Evolutionary conservation across 306 rosid species (phyloP).

Genomic region (Comarum palustre): DNA sequence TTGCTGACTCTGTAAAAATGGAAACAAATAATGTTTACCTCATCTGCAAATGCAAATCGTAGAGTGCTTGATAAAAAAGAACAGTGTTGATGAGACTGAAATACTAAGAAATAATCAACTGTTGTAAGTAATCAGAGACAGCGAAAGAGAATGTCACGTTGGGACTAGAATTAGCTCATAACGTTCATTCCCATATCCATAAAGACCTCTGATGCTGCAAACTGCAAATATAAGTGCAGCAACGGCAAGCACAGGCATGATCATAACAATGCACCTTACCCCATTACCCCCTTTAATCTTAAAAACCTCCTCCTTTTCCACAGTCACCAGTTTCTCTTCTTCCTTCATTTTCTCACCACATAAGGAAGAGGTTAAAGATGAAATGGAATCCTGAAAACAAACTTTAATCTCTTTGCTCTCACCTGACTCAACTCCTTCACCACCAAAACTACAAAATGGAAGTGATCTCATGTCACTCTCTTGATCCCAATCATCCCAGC

Average conservation of each 20-base stretch:
- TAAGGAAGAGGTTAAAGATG: constrained; percentile 22
- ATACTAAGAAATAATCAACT: not conserved
- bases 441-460: constrained; percentile 18
- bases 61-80: not conserved
- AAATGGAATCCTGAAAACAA: constrained; percentile 14
- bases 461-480: constrained; percentile 43
- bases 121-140: not conserved
- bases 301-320: constrained; percentile 2
- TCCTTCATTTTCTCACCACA: constrained; percentile 14
- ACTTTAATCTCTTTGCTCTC: constrained; percentile 21
- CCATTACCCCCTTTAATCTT: not conserved
- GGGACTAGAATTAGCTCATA: constrained; percentile 34
- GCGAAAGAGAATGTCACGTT: constrained; percentile 33
- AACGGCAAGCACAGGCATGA: constrained; percentile 28
- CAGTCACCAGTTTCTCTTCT: not conserved
- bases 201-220: constrained; percentile 25
- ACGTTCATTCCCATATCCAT: constrained; percentile 9
- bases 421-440: constrained; percentile 12
- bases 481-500: constrained; percentile 17
- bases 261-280: constrained; percentile 8
- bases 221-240: constrained; percentile 29
- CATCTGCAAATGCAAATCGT: not conserved
- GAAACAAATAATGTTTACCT: not conserved
- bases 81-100: not conserved
- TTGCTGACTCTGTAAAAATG: not conserved